These are phyloP conservation scores for Gnetum montanum DNA, from an alignment of 75 land plant genomes.

Conservation along the genomic window DNA sequence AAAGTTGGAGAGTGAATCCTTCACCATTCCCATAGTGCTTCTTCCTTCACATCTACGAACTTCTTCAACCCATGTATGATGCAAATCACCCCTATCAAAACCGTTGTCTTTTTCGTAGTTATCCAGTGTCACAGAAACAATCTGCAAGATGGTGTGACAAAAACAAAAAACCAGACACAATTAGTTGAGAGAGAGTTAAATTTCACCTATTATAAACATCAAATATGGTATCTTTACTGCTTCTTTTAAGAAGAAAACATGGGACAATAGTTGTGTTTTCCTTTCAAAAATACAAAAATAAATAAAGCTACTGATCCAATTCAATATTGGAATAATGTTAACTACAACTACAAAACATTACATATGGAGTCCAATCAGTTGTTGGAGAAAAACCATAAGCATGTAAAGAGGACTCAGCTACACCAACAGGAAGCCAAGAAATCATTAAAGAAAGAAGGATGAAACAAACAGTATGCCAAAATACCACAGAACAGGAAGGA, in stretches of 20 bases:
- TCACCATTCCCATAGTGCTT: no score
- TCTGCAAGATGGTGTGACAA: slow-evolving; percentile 30
- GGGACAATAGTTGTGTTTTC: not conserved
- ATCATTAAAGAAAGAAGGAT: no score
- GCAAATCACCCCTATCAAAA: slow-evolving; percentile 30
- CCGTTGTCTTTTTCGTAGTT: slow-evolving; percentile 49
- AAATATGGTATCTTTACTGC: not conserved
- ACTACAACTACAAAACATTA: no score
- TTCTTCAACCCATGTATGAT: slow-evolving; percentile 78
- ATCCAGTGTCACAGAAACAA: slow-evolving; percentile 53
- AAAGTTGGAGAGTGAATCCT: no score
- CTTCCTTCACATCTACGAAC: slow-evolving; percentile 55
- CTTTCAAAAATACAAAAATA: not conserved
- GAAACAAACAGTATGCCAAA: no score
- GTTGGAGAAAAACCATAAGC: no score
- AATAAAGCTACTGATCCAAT: no score
- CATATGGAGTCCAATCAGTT: no score
- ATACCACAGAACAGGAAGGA: no score
- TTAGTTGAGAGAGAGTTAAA: not conserved
- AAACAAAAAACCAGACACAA: not conserved
- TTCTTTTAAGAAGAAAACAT: not conserved
- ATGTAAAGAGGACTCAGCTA: no score
- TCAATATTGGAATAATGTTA: no score
- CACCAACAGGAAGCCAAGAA: no score
- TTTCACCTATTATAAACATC: not conserved